Conservation (phyloP, 257 asterid genomes). For the Eucommia ulmoides region DNA sequence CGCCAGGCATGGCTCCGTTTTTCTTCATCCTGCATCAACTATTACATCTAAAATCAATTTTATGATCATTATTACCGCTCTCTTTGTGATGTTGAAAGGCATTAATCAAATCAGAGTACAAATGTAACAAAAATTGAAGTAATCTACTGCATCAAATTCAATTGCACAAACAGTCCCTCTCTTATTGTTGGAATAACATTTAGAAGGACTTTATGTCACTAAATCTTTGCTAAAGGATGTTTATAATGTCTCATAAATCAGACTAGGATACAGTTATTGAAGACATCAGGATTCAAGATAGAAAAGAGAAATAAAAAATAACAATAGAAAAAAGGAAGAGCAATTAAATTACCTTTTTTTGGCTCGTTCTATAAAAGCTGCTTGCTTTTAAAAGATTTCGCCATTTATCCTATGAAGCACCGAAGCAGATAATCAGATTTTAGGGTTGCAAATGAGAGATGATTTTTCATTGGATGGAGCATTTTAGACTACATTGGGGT, state of each 20-base stretch:
- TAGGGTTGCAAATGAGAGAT: not conserved
- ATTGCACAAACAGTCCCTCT: too few species aligned
- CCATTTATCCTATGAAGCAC: constrained; percentile 74
- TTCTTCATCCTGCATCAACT: constrained; percentile 50
- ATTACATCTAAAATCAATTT: not conserved
- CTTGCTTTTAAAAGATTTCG: constrained; percentile 93
- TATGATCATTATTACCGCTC: too few species aligned
- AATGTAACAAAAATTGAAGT: too few species aligned
- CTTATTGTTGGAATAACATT: too few species aligned
- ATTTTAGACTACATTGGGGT: not conserved
- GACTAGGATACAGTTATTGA: too few species aligned
- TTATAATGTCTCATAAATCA: too few species aligned
- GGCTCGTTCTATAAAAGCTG: constrained; percentile 44
- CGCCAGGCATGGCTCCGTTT: constrained; percentile 85
- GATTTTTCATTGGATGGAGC: not conserved
- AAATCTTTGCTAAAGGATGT: too few species aligned
- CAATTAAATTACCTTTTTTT: constrained; percentile 45
- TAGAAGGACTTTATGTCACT: too few species aligned
- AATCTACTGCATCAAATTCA: too few species aligned
- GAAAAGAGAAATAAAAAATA: not conserved
- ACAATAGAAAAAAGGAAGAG: constrained; percentile 4
- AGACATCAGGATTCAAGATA: too few species aligned
- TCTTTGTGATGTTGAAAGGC: too few species aligned
- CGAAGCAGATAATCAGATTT: not conserved
- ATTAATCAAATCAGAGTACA: too few species aligned